These are phyloP conservation scores for Cylindrotheca fusiformis DNA, from an alignment of 108 stramenopile genomes.

Conservation along the genomic window DNA sequence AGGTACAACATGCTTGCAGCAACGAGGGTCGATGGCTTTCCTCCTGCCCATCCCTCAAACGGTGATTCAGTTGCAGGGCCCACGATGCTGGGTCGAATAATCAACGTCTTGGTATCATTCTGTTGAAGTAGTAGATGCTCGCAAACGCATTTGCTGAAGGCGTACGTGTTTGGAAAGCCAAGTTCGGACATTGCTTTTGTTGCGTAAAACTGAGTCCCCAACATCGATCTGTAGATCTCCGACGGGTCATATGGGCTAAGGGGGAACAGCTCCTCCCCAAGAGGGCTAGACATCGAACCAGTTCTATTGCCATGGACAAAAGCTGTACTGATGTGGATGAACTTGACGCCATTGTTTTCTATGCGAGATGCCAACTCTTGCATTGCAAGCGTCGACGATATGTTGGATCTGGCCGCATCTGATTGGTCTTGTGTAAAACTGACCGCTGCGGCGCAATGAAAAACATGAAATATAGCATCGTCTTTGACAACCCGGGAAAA, in stretches of 20 bases:
- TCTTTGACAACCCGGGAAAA: conserved; percentile 24
- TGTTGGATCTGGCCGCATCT: conserved; percentile 75
- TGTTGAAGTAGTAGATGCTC: conserved; percentile 68
- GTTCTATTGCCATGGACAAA: conserved; percentile 80
- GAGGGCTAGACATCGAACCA: conserved; percentile 52
- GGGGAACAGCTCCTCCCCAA: conserved; percentile 56
- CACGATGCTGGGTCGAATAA: conserved; percentile 86
- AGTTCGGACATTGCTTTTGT: conserved; percentile 77
- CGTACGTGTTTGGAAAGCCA: conserved; percentile 82
- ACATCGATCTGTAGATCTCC: conserved; percentile 75
- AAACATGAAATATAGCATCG: conserved; percentile 61
- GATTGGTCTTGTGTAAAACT: conserved; percentile 76
- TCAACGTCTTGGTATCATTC: conserved; percentile 48
- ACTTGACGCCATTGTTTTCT: conserved; percentile 42
- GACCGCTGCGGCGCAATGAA: conserved; percentile 86
- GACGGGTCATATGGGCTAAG: conserved; percentile 57
- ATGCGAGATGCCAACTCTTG: conserved; percentile 49
- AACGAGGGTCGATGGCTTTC: conserved; percentile 84
- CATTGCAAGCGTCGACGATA: conserved; percentile 69
- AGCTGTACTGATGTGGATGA: conserved; percentile 85
- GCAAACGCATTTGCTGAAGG: conserved; percentile 85
- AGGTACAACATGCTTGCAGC: conserved; percentile 80
- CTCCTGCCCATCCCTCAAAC: conserved; percentile 82
- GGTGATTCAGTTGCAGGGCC: conserved; percentile 76
- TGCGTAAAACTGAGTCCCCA: conserved; percentile 70